Evolutionary conservation across 2,329 filamentous ascomycete species (phyloP).

Genomic region (Bertia moriformis): DNA sequence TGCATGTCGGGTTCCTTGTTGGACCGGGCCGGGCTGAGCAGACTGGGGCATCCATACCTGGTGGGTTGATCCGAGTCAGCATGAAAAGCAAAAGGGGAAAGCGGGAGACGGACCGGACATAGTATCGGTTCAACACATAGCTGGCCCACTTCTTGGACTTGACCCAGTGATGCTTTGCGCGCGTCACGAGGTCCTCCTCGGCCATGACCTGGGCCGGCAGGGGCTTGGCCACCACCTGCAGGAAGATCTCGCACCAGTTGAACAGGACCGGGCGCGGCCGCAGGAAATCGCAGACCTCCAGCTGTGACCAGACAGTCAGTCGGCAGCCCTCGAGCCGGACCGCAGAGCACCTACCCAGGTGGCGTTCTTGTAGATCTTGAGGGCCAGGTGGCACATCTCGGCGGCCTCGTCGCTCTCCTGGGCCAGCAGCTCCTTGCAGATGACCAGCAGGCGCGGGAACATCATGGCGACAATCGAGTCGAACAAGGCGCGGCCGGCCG

Average conservation of each 20-base stretch:
- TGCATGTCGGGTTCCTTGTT: slow-evolving; percentile 63
- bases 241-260: slow-evolving; percentile 89
- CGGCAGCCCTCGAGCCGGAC: slow-evolving; percentile 2
- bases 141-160: slow-evolving; percentile 99
- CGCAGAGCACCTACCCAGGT: slow-evolving; percentile 59
- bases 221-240: slow-evolving; percentile 75
- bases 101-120: slow-evolving; percentile 54
- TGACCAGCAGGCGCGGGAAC: slow-evolving; percentile 73
- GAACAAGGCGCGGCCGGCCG: slow-evolving; percentile 66
- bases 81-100: background rate
- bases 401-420: slow-evolving; percentile 88
- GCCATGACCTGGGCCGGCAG: slow-evolving; percentile 65
- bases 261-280: slow-evolving; percentile 73
- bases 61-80: slow-evolving; percentile 5
- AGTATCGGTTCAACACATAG: slow-evolving; percentile 89
- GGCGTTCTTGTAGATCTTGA: slow-evolving; percentile 96
- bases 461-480: slow-evolving; percentile 85
- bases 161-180: slow-evolving; percentile 96
- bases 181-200: slow-evolving; percentile 68
- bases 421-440: slow-evolving; percentile 76
- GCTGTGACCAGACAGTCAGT: slow-evolving; percentile 33
- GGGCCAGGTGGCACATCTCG: slow-evolving; percentile 86
- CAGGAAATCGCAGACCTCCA: slow-evolving; percentile 69
- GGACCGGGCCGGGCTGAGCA: slow-evolving; percentile 55
- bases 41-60: slow-evolving; percentile 10